Conservation (phyloP, 1,139 yeast species). For the Suhomyces guaymorum region DNA sequence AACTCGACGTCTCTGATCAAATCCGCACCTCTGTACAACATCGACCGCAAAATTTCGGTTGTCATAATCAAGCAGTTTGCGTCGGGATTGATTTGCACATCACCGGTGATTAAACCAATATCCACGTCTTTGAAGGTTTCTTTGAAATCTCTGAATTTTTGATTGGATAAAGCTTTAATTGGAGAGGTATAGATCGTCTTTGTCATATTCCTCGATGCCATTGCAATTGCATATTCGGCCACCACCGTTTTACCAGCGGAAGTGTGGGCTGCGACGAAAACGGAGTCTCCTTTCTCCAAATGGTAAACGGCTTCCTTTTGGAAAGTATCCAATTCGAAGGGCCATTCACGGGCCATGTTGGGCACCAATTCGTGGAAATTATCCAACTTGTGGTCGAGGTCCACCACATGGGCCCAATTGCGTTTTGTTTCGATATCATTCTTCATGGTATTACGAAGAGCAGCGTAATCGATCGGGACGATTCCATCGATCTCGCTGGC, state of each 20-base stretch:
- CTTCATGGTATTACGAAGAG: conserved; percentile 28
- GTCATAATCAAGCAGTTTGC: conserved; percentile 98
- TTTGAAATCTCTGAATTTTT: conserved; percentile 88
- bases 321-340: conserved; percentile 90
- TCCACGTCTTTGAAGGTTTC: conserved; percentile 78
- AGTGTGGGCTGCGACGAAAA: conserved; percentile 96
- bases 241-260: conserved; percentile 94
- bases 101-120: conserved; percentile 96
- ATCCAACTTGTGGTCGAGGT: conserved; percentile 75
- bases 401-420: conserved; percentile 96
- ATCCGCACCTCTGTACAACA: conserved; percentile 97
- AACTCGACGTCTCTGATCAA: conserved; percentile 94
- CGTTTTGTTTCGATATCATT: conserved; percentile 43
- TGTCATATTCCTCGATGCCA: conserved; percentile 87
- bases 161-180: conserved; percentile 88
- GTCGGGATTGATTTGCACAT: conserved; percentile 95
- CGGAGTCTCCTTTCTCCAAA: conserved; percentile 95
- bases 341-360: conserved; percentile 89
- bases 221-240: conserved; percentile 92
- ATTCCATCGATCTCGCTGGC: conserved; percentile 66
- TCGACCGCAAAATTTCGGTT: conserved; percentile 90
- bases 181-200: conserved; percentile 93
- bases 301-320: conserved; percentile 97
- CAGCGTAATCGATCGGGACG: conserved; percentile 61
- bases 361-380: conserved; percentile 89